Evolutionary conservation across 305 asterid genomes (phyloP).

Genomic region (Solanum aculeatissimum): DNA sequence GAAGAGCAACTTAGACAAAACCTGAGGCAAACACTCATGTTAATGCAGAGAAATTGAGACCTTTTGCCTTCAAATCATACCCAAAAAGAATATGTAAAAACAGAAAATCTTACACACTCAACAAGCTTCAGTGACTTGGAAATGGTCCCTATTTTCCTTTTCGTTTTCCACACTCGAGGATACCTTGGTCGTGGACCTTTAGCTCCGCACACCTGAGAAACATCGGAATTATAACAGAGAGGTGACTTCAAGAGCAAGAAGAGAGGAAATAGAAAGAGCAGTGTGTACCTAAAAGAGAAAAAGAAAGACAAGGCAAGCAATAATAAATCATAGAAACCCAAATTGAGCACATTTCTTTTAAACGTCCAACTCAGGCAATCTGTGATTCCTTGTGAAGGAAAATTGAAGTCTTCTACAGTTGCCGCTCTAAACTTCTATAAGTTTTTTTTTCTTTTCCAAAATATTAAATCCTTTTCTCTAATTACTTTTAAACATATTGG

Average conservation of each 20-base stretch:
- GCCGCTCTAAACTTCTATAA: background rate
- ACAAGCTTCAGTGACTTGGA: conserved; percentile 84
- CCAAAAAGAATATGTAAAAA: background rate
- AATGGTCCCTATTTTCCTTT: conserved; percentile 65
- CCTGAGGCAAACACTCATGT: background rate
- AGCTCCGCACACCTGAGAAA: conserved; percentile 64
- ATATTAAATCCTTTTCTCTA: background rate
- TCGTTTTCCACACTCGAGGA: conserved; percentile 88
- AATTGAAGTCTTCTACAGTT: background rate
- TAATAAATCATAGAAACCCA: background rate
- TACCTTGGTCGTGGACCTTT: conserved; percentile 93
- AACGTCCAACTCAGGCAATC: background rate
- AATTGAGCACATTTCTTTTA: background rate
- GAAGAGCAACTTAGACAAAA: background rate
- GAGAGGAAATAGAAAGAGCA: background rate
- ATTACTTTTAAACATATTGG: background rate
- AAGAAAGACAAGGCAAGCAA: background rate
- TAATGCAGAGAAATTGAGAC: background rate
- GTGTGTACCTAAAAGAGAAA: background rate
- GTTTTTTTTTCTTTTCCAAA: background rate
- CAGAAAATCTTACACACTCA: conserved; percentile 54
- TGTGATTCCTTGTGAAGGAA: background rate
- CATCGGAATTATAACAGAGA: background rate
- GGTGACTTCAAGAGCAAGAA: background rate
- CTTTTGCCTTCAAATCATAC: background rate